Evolutionary conservation across 441 rosid genomes (phyloP), one percentile per base, ranked within the genome.

Genomic region (Dalechampia spathulata): DNA sequence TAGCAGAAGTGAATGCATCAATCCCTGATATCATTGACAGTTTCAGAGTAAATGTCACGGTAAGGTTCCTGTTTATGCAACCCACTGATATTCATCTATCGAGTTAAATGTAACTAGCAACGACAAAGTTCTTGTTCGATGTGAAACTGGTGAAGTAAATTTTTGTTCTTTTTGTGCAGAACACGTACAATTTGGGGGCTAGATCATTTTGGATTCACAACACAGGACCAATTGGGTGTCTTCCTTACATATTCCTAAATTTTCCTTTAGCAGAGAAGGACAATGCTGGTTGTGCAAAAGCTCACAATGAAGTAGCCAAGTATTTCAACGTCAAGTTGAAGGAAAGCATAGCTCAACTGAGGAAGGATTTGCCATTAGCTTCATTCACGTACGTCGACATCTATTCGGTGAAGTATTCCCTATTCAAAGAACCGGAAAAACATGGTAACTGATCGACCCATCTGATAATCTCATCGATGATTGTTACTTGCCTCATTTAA

Each of bases 201-300:
- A 58, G 80, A 17, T 64, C 77, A 32, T 78, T 75, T 53, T 78
- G 75, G 78, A 62, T 78, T n/a, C 83, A 71, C 32, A 75, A 73
- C 58, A 78, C 80, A 0, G 76, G 78, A 19, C 83, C 75, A 4
- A 57, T 73, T 11, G 76, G 80, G 6, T 73, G 80, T 42, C 60
- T 71, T 23, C 56, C 75, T 6, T 75, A 70, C 6, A 40, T 72
- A 17, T 20, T 65, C 23, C 49, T 34, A 14, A 56, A 27, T n/a
- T 68, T 67, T 55, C 58, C 66, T 2, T 55, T 69, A 8, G 60
- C 58, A 1, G 57, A 52, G 15, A 49, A 8, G 40, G 80, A 78
- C 53, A 8, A 10, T 12, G 67, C 52, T 5, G 83, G 80, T 17
- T 78, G 76, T 48, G 71, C 57, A 34, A 63, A 50, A 49, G 55